Base-by-base conservation (phyloP, 1,284 basidiomycete species). In the Cutaneotrichosporon cavernicola region DNA sequence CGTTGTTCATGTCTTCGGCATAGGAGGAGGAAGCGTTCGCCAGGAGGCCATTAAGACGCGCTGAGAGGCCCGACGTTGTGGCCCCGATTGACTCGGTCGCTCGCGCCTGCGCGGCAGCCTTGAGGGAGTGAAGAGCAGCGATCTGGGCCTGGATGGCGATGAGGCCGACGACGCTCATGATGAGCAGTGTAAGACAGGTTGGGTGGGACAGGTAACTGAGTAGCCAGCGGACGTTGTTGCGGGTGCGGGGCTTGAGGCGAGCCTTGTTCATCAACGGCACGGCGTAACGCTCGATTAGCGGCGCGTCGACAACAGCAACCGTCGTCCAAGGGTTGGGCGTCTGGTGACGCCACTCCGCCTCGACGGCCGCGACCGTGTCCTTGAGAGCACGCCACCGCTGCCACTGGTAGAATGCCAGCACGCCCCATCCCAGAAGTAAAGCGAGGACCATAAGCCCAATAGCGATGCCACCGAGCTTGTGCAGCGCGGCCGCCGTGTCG, bases 201-300 rank as follows among this genome's bases (percentile, higher is more conserved):
- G 92, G 88, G 74, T 97, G 91, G 75, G 91, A 90, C 65, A 97
- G 84, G 80, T 96, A 97, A 70, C 90, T 86, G 69, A 92, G n/a
- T 22, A 78, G 74, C 81, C 81, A 82, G 61, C 80, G 66, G 26
- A 78, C 16, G 61, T 81, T 80, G 8, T 64, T 71, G 36, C 74
- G 66, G 2, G 72, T 72, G n/a, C 70, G 65, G 16, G 67, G 60
- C 2, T 50, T 61, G n/a, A 61, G 53, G 0, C 69, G 64, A 2
- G 77, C 38, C 21, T 70, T 63, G 14, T 66, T 47, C 8, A 79
- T 60, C 0, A 76, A 62, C 1, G 66, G 65, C 22, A 65, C 59
- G 0, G 69, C 70, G 60, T 76, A 78, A 50, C 71, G 73, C 65
- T 79, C 76, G 56, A 81, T 43, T 5, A 80, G 57, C 0, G 80